phyloP scores from a whole-genome alignment of 2,329 filamentous ascomycete species.

The Aspergillus luchuensis region DNA sequence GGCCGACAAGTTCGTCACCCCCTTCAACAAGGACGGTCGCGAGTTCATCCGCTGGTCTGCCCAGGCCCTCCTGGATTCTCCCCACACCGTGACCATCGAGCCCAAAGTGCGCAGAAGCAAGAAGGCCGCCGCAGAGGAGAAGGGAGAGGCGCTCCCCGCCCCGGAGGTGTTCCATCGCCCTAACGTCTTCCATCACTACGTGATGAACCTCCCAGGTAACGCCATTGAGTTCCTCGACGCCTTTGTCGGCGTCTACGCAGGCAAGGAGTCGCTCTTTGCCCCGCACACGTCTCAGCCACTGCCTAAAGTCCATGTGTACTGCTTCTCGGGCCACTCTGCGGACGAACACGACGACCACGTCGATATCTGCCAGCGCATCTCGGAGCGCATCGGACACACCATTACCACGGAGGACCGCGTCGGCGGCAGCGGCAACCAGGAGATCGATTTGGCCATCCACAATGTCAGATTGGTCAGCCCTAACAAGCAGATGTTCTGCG shows the following conservation, averaged over 20 bases:
- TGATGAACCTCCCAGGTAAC: slow-evolving; percentile 95
- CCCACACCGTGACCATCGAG: slow-evolving; percentile 57
- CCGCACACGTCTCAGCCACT: slow-evolving; percentile 62
- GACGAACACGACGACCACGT: slow-evolving; percentile 63
- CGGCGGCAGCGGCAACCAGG: slow-evolving; percentile 57
- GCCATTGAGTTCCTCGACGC: slow-evolving; percentile 79
- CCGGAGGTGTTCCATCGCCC: slow-evolving; percentile 52
- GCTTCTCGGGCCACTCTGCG: slow-evolving; percentile 81
- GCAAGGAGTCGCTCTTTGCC: slow-evolving; percentile 65
- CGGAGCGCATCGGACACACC: slow-evolving; percentile 59
- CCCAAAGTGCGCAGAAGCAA: slow-evolving; percentile 43
- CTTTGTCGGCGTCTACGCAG: slow-evolving; percentile 80
- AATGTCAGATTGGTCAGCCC: slow-evolving; percentile 86
- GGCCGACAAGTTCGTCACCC: slow-evolving; percentile 70
- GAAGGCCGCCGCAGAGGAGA: slow-evolving; percentile 21
- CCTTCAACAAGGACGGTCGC: slow-evolving; percentile 80
- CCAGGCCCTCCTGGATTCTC: slow-evolving; percentile 52
- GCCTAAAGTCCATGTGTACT: slow-evolving; percentile 90
- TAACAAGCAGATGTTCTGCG: slow-evolving; percentile 95
- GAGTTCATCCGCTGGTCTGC: slow-evolving; percentile 75
- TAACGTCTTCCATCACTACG: slow-evolving; percentile 81
- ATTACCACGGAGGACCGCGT: slow-evolving; percentile 58
- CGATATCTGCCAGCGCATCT: slow-evolving; percentile 69
- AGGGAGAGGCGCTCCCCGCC: slow-evolving; percentile 35
- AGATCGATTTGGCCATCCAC: slow-evolving; percentile 58